phyloP scores from a whole-genome alignment of 176 grass and related monocot genomes.

The Metroxylon sagu region DNA sequence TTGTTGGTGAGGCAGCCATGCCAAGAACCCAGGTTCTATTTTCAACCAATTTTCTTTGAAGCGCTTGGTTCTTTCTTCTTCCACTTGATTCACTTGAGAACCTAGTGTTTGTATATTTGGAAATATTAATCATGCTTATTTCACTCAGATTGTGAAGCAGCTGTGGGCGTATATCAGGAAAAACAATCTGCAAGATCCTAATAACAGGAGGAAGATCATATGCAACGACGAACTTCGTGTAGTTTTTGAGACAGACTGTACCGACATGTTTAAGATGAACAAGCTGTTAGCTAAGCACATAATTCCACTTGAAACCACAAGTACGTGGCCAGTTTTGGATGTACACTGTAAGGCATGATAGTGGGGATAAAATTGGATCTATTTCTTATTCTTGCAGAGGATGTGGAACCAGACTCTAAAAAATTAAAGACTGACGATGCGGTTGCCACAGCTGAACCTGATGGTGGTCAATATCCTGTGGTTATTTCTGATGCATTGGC shows the following conservation, averaged over 20 bases:
- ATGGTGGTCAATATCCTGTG: slow-evolving; percentile 25
- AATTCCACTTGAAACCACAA: slow-evolving; percentile 52
- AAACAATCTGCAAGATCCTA: slow-evolving; percentile 99
- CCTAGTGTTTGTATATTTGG: not conserved
- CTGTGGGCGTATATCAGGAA: slow-evolving; percentile 90
- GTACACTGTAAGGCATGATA: too few relatives aligned
- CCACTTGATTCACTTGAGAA: not conserved
- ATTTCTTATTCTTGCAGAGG: slow-evolving; percentile 37
- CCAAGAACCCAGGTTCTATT: too few relatives aligned
- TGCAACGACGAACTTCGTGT: slow-evolving; percentile 87
- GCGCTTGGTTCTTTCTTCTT: not conserved
- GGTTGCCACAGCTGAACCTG: slow-evolving; percentile 25
- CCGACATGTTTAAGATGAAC: slow-evolving; percentile 99
- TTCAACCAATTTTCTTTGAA: slow-evolving; percentile 4
- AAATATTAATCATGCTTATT: not conserved
- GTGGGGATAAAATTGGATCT: not conserved
- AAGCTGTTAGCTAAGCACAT: slow-evolving; percentile 98
- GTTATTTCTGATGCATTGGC: slow-evolving; percentile 73
- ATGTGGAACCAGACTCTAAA: slow-evolving; percentile 33
- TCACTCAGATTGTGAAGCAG: slow-evolving; percentile 90
- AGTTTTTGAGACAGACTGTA: slow-evolving; percentile 86
- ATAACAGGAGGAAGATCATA: slow-evolving; percentile 96
- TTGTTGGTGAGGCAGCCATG: too few relatives aligned
- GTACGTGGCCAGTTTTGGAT: too few relatives aligned
- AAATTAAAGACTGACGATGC: slow-evolving; percentile 33